These are phyloP conservation scores for Neurospora hispaniola DNA, from an alignment of 495 filamentous ascomycete genomes.

Conservation along the genomic window DNA sequence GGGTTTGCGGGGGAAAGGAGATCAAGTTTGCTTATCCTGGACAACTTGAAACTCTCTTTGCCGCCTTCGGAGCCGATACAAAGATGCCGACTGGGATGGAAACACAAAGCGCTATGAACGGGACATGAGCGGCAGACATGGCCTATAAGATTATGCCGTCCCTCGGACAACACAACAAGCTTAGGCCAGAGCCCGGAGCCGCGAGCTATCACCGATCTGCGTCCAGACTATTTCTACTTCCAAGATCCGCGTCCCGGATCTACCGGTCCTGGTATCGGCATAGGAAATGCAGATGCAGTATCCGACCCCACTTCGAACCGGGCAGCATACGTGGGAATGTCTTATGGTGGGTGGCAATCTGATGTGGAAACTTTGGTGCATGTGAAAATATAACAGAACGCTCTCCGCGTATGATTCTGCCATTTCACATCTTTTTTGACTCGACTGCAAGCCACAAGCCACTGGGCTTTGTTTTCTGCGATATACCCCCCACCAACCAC, in stretches of 20 bases:
- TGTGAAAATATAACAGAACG: too few relatives aligned
- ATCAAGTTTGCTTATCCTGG: conserved; percentile 23
- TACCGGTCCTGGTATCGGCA: not conserved
- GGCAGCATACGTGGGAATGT: not conserved
- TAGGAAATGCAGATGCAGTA: not conserved
- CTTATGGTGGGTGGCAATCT: too few relatives aligned
- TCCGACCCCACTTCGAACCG: not conserved
- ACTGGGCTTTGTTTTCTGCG: not conserved
- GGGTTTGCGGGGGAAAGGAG: conserved; percentile 15
- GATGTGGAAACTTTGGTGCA: too few relatives aligned
- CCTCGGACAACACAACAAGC: not conserved
- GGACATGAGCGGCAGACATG: not conserved
- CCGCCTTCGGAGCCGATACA: conserved; percentile 10
- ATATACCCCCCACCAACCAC: not conserved
- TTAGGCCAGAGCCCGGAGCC: not conserved
- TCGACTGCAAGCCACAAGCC: not conserved
- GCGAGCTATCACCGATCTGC: not conserved
- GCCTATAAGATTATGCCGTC: not conserved
- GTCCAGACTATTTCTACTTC: not conserved
- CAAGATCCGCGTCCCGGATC: not conserved
- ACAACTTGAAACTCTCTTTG: conserved; percentile 14
- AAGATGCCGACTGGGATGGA: not conserved
- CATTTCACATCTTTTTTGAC: not conserved
- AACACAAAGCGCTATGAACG: not conserved
- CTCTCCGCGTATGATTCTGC: too few relatives aligned